A percentile compares a stretch with the other conserved stretches of the same genome.
These are phyloP conservation scores for Pythium plurisporium DNA, from an alignment of 352 stramenopile genomes.

Conservation along the genomic window DNA sequence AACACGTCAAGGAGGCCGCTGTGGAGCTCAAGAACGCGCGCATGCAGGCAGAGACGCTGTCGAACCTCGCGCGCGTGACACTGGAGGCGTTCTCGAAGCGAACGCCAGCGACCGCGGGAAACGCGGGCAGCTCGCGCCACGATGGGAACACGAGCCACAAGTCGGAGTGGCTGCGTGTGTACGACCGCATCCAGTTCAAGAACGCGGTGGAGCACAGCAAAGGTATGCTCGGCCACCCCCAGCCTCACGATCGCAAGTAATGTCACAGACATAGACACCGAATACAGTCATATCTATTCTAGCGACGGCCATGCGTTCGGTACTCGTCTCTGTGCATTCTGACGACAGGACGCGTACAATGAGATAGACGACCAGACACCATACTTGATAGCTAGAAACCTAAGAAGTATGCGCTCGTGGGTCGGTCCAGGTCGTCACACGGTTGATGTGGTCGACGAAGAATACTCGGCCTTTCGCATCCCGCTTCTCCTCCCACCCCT, in stretches of 20 bases:
- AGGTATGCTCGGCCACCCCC: slow-evolving; percentile 26
- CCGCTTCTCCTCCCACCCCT: slow-evolving; percentile 66
- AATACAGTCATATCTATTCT: too few relatives aligned
- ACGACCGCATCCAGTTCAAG: slow-evolving; percentile 61
- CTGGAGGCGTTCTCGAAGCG: slow-evolving; percentile 54
- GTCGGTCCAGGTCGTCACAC: slow-evolving; percentile 67
- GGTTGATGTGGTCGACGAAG: slow-evolving; percentile 76
- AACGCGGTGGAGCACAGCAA: slow-evolving; percentile 68
- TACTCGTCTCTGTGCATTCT: too few relatives aligned
- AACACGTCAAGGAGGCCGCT: slow-evolving; percentile 57
- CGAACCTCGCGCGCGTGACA: slow-evolving; percentile 64
- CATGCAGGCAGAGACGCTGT: slow-evolving; percentile 66
- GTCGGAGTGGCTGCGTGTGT: slow-evolving; percentile 57
- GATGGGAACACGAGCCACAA: slow-evolving; percentile 9
- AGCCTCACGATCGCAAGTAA: neutral
- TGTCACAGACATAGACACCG: too few relatives aligned
- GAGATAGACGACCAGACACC: too few relatives aligned
- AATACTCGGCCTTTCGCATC: slow-evolving; percentile 65
- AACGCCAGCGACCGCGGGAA: neutral
- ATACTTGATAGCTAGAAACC: too few relatives aligned
- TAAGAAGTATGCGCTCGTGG: slow-evolving; percentile 22
- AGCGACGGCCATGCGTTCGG: too few relatives aligned
- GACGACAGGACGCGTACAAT: too few relatives aligned
- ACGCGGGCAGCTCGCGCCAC: neutral
- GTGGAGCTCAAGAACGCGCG: slow-evolving; percentile 72